Conservation (phyloP, 768 basidiomycete genomes). For the Leccinum pellstonianum region DNA sequence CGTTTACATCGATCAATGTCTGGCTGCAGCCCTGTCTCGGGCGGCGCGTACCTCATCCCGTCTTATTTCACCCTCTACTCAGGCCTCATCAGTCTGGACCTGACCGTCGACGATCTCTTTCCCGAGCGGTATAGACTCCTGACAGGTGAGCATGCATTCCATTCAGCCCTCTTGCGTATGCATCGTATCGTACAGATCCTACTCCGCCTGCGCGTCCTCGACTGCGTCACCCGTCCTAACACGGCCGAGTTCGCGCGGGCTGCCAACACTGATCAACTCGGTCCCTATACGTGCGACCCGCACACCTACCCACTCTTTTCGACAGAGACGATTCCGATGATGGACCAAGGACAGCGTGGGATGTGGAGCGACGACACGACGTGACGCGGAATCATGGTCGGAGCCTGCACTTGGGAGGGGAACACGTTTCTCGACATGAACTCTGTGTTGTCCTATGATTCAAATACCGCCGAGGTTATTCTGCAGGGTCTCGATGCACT, state of each 20-base stretch:
- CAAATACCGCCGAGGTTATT: background rate
- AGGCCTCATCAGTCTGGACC: background rate
- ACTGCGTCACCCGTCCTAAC: conserved; percentile 6
- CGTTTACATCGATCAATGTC: too few species aligned
- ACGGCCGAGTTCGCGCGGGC: background rate
- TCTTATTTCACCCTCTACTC: background rate
- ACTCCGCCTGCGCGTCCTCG: conserved; percentile 4
- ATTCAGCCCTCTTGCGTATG: background rate
- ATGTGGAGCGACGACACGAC: background rate
- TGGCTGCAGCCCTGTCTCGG: background rate
- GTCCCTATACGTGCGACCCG: background rate
- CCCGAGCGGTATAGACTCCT: background rate
- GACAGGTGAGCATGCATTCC: background rate
- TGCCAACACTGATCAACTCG: conserved; percentile 1
- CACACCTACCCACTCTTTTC: background rate
- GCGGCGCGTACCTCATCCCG: background rate
- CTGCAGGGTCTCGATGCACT: background rate
- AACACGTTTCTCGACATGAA: too few species aligned
- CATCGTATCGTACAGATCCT: background rate
- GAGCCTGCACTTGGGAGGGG: too few species aligned
- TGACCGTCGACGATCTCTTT: background rate
- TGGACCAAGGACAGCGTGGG: background rate
- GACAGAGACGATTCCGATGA: background rate
- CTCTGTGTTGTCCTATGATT: background rate
- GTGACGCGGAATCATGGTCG: too few species aligned